Percentiles rank a stretch among this genome's conserved stretches.
phyloP scores from a whole-genome alignment of 345 rosid genomes.

The Citrus sp. region DNA sequence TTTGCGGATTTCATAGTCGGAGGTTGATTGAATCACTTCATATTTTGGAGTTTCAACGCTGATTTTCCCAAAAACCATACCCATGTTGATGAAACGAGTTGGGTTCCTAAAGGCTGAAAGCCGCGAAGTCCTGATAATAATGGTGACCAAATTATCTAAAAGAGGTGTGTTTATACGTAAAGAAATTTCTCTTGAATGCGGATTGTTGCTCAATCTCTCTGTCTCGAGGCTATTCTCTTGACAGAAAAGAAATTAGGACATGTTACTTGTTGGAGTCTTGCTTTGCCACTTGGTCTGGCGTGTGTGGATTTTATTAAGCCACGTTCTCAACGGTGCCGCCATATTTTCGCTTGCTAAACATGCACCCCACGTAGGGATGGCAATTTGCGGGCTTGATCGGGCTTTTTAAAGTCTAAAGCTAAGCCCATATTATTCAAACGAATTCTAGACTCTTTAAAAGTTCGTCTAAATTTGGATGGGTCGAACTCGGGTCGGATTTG shows the following conservation, averaged over 20 bases:
- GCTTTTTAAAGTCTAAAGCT: too few species aligned
- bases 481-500: too few species aligned
- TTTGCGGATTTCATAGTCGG: constrained; percentile 75
- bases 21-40: constrained; percentile 42
- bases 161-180: not conserved
- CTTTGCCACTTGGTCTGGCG: not conserved
- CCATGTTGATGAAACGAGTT: constrained; percentile 43
- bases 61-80: constrained; percentile 71
- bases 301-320: constrained; percentile 30
- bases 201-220: too few species aligned
- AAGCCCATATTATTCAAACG: too few species aligned
- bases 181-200: constrained; percentile 3
- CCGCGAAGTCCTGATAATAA: not conserved
- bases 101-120: not conserved
- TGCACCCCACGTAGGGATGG: too few species aligned
- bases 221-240: too few species aligned
- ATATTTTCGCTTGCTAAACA: not conserved
- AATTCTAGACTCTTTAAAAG: too few species aligned
- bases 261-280: not conserved
- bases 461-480: too few species aligned
- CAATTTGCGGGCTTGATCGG: too few species aligned
- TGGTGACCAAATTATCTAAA: too few species aligned
- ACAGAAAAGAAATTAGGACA: not conserved
- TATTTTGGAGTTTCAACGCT: constrained; percentile 69
- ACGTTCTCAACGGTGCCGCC: constrained; percentile 3